Percentiles rank a stretch among this genome's conserved stretches.
Evolutionary conservation across 176 grass and related monocot species (phyloP).

Genomic region (Melocanna baccifera): DNA sequence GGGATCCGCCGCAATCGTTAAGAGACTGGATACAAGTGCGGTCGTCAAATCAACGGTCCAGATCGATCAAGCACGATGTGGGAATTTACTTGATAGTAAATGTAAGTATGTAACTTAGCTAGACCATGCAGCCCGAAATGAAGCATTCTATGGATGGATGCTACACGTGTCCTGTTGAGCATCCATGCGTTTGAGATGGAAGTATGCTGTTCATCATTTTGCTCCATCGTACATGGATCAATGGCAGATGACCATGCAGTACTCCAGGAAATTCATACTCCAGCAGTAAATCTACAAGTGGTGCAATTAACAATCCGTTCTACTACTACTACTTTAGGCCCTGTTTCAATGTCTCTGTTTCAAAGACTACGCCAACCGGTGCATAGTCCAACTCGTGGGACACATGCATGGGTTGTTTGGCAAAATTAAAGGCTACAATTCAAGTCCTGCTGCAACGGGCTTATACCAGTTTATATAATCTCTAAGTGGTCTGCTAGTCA

Average conservation of each 20-base stretch:
- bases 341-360: background rate
- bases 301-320: background rate
- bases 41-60: background rate
- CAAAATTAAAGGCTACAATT: background rate
- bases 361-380: background rate
- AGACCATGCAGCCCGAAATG: background rate
- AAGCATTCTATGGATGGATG: background rate
- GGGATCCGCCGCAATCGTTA: background rate
- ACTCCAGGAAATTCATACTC: background rate
- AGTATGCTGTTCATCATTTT: no score
- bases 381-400: background rate
- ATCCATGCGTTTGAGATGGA: background rate
- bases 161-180: background rate
- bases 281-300: background rate
- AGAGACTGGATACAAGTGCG: background rate
- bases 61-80: background rate
- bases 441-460: background rate
- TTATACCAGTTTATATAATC: no score
- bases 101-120: no score
- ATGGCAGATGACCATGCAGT: background rate
- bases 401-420: background rate
- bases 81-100: no score
- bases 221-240: background rate
- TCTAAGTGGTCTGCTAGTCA: no score
- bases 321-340: no score